These are phyloP conservation scores for Phlebiopsis flavidoalba DNA, from an alignment of 768 basidiomycete species.

Conservation along the genomic window DNA sequence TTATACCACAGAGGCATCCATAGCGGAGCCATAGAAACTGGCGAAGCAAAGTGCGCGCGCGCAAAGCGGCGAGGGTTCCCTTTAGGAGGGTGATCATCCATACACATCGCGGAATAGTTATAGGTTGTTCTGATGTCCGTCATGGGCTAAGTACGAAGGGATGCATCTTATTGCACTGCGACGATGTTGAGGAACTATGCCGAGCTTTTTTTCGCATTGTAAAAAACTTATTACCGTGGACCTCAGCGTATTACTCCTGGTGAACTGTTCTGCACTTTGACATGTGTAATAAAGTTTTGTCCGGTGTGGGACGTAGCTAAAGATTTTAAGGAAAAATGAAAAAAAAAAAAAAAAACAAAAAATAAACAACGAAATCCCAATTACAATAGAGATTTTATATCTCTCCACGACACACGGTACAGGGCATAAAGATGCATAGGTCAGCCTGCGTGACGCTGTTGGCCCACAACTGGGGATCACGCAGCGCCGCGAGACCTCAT, in stretches of 20 bases:
- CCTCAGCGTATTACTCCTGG: no score
- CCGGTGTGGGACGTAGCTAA: no score
- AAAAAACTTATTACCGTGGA: no score
- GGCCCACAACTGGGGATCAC: not conserved
- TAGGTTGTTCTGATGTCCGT: not conserved
- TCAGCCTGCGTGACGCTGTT: not conserved
- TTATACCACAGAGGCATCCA: constrained; percentile 1
- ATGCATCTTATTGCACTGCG: not conserved
- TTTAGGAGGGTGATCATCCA: not conserved
- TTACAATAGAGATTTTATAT: no score
- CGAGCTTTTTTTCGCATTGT: no score
- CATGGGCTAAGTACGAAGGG: not conserved
- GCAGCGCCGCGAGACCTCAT: not conserved
- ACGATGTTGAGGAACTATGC: no score
- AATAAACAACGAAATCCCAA: no score
- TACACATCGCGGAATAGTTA: not conserved
- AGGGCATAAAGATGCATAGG: not conserved
- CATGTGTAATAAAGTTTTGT: no score
- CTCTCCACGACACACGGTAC: not conserved
- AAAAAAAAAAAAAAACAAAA: no score
- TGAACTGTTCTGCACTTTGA: no score
- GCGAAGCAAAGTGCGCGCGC: not conserved
- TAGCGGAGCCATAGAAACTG: constrained; percentile 1
- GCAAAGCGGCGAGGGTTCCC: not conserved
- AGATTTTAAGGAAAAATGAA: no score